Conservation (phyloP, 73 alveolate species). For the Breviolum minutum region DNA sequence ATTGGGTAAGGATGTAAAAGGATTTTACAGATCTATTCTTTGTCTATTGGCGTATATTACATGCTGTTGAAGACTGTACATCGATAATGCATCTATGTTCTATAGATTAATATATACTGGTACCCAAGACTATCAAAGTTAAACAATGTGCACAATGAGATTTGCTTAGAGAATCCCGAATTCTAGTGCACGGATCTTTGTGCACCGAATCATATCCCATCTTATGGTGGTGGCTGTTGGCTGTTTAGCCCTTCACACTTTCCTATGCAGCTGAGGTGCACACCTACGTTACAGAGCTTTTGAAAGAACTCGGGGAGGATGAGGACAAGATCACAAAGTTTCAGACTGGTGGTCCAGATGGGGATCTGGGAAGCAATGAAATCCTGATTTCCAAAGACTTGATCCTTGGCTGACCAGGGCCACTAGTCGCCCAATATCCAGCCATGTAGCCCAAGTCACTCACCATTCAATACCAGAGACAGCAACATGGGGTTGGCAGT, state of each 20-base stretch:
- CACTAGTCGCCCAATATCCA: background rate
- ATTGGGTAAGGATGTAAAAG: too few species aligned
- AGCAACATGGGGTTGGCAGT: background rate
- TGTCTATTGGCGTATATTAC: too few species aligned
- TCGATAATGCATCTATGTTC: too few species aligned
- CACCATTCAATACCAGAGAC: background rate
- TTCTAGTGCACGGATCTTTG: too few species aligned
- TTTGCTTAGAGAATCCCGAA: too few species aligned
- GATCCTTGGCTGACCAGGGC: slow-evolving; percentile 3
- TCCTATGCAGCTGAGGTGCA: background rate
- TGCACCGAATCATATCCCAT: too few species aligned
- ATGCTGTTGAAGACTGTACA: too few species aligned
- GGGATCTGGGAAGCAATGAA: slow-evolving; percentile 74
- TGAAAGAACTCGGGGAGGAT: slow-evolving; percentile 52
- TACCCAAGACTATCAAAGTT: too few species aligned
- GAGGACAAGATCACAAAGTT: slow-evolving; percentile 73
- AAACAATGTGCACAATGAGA: too few species aligned
- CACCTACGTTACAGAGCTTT: slow-evolving; percentile 77
- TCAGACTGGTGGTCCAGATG: slow-evolving; percentile 91
- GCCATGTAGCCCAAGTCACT: background rate
- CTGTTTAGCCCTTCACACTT: background rate
- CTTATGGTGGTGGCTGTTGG: background rate
- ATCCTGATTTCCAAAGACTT: slow-evolving; percentile 65
- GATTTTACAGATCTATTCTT: too few species aligned
- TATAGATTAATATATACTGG: too few species aligned